Evolutionary conservation across 805 yeast species (phyloP).

Genomic region (Ogataea polymorpha): DNA sequence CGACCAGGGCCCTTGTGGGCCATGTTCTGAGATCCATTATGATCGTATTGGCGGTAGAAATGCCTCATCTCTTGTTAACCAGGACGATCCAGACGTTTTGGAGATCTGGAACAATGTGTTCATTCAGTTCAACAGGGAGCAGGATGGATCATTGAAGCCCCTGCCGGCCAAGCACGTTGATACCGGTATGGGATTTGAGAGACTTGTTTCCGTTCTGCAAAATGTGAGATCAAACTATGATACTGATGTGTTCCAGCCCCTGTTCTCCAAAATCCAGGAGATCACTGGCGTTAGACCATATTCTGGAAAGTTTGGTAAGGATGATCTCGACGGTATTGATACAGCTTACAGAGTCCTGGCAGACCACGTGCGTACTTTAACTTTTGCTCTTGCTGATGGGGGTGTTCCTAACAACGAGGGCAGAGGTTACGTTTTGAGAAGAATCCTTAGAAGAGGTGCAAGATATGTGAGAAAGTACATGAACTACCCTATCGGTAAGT

Average conservation of each 20-base stretch:
- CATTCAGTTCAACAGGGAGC: conserved; percentile 94
- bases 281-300: conserved; percentile 91
- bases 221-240: conserved; percentile 91
- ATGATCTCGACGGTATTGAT: conserved; percentile 91
- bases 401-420: conserved; percentile 99
- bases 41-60: conserved; percentile 99
- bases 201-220: conserved; percentile 92
- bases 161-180: conserved; percentile 95
- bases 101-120: conserved; percentile 98
- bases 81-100: conserved; percentile 96
- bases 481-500: conserved; percentile 91
- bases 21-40: conserved; percentile 96
- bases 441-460: conserved; percentile 96
- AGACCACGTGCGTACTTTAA: conserved; percentile 95
- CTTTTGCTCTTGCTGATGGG: conserved; percentile 96
- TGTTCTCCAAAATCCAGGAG: conserved; percentile 82
- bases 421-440: conserved; percentile 95
- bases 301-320: conserved; percentile 89
- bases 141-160: conserved; percentile 72
- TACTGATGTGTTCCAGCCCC: conserved; percentile 92
- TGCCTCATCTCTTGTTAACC: conserved; percentile 84
- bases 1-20: conserved; percentile 99
- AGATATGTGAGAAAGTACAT: conserved; percentile 95
- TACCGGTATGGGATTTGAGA: conserved; percentile 98
- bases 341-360: conserved; percentile 98